Base-by-base conservation (phyloP, 495 filamentous ascomycete species). In the Bombardia bombarda region DNA sequence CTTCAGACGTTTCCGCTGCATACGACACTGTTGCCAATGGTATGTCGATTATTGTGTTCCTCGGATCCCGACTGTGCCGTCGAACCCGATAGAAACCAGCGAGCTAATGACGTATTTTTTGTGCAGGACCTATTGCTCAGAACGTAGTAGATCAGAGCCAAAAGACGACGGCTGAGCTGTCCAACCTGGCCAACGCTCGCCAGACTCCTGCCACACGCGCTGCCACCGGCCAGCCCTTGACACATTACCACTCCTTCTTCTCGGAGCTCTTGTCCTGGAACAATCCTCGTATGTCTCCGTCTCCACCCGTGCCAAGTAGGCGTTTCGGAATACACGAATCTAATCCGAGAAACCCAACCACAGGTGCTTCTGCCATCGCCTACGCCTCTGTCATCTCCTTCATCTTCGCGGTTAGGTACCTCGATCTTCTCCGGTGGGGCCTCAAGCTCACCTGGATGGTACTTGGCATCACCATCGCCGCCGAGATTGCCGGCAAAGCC, bases 201-300 rank as follows among this genome's bases (percentile, higher is more conserved):
- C 72, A 75, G 41, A 78, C 79, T 38, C 86, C 87, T 32, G 64
- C 75, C 25, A 70, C 80, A 45, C 76, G 75, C 28, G 78, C 87
- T 52, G 80, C 79, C 50, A 93, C 81, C 56, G 88, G 87, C 52
- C 90, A 96, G 61, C 83, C 83, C 20, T 66, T 97, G 68, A 96
- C 89, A 37, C 84, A 90, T 67, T 99, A 96, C 66, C 92, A 97
- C 68, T 95, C 88, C 25, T 78, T 96, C 69, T 90, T 97, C 71
- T 86, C 86, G 56, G 86, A 85, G 62, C 75, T 99, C 41, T 65
- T 99, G 41, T 78, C 74, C 40, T 78, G 74, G 74, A 68, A 75
- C 55, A 70, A 77, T 54, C 73, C 68, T 46, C 57, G 66, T 73
- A 62, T 51, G 61, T 53, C 42, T 30, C 14, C n/a, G n/a, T n/a